Base-by-base conservation (phyloP, 257 asterid genomes). In the Nicotiana paniculata region DNA sequence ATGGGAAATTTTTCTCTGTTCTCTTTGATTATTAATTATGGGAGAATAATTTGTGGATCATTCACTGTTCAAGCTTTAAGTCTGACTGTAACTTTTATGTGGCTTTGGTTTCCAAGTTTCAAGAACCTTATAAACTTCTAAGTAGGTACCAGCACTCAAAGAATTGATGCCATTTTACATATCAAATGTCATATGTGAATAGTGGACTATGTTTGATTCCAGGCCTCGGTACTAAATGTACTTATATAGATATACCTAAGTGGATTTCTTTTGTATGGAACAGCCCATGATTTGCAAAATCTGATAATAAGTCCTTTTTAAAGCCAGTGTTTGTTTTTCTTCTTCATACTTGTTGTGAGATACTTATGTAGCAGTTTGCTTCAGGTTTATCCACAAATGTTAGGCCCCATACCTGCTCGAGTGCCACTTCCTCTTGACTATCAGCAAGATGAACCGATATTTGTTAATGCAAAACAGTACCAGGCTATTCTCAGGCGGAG, bases 401-500 rank as follows among this genome's bases (percentile, higher is more conserved):
- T 82, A 83, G 81, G 70, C 62, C 65, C 81, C 81, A 68, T 66
- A 32, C 32, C 85, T 32, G 18, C 33, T 79, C 67, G 88, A 5
- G 86, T 85, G 63, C 81, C 86, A 9, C 84, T 83, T 37, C 88
- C 88, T 16, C 82, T 33, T 55, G 80, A 80, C 75, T 80, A 66
- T 82, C 53, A 66, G 10, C 79, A 85, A 58, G 81, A 82, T 32
- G 82, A 80, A 64, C 86, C 88, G 6, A 85, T 53, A 53, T 53
- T 53, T 53, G 58, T 53, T 6, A 53, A 53, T 53, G 58, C 58
- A 53, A 53, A 53, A 55, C 86, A 85, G 84, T 83, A 83, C 81
- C 79, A 30, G 65, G 86, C 88, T 15, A 85, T 83, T 64, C 75
- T 85, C 79, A 74, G 86, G 78, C 84, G 88, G 57, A 85, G 88